Percentiles rank a stretch among this genome's conserved stretches.
Evolutionary conservation across 2,329 filamentous ascomycete species (phyloP).

Genomic region (Chaetomium olivaceum): DNA sequence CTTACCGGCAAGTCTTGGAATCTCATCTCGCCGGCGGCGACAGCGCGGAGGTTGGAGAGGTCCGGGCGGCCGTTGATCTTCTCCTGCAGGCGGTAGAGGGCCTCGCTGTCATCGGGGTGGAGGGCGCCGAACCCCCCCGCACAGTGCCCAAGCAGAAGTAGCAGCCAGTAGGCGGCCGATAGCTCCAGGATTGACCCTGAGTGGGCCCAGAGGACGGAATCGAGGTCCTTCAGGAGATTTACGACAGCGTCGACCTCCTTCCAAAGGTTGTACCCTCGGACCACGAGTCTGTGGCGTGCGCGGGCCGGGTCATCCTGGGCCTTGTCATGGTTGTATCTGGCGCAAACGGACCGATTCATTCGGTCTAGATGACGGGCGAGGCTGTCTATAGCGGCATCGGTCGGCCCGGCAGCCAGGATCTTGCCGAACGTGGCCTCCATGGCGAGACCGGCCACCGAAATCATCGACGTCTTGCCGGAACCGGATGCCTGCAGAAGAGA

Average conservation of each 20-base stretch:
- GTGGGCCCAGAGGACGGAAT: neutral
- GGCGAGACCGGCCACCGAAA: neutral
- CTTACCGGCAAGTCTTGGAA: too few species aligned
- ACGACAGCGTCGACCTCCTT: neutral
- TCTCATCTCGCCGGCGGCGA: too few species aligned
- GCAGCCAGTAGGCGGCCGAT: too few species aligned
- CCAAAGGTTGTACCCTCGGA: neutral
- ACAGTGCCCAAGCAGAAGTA: too few species aligned
- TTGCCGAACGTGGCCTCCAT: neutral
- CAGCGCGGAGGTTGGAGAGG: too few species aligned
- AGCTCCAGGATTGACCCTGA: too few species aligned
- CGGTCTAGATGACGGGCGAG: neutral
- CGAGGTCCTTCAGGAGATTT: neutral
- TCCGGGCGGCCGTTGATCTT: too few species aligned
- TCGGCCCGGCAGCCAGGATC: neutral
- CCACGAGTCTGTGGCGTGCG: neutral
- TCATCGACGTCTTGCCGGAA: neutral
- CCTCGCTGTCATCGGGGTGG: too few species aligned
- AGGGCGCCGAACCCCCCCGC: too few species aligned
- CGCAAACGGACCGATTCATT: neutral
- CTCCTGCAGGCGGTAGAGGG: too few species aligned
- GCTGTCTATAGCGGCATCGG: neutral
- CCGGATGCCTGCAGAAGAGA: neutral
- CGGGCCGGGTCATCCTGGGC: neutral
- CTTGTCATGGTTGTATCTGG: neutral